Evolutionary conservation across 140 eudicot species (phyloP), one percentile per base, ranked within the genome.

Genomic region (Ambrosia hybrid): DNA sequence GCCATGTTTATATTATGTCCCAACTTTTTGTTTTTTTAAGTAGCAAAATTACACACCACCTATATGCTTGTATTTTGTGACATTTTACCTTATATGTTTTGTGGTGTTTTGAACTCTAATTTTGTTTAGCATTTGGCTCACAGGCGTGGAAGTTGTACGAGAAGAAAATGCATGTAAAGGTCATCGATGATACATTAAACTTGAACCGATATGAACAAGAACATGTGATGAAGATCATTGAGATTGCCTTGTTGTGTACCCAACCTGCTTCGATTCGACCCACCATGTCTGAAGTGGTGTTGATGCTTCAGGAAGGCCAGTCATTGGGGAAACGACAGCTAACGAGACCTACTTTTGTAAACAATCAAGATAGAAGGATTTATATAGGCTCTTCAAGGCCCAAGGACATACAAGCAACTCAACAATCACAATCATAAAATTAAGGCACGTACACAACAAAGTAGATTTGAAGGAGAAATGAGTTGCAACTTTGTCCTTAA

Each of bases 121-220:
- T 6, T 43, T 43, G 48, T 43, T 43, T 43, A 8, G 48, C 48
- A 43, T 43, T 1, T 43, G 48, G 48, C 2, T 43, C 6, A 43
- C 78, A 83, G 87, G 85, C 87, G 49, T 83, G 92, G 89, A 78
- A 76, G 51, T 59, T 82, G 34, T 79, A 81, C 38, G 92, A 76
- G 76, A 67, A 66, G 36, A 82, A 71, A 36, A 41, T 7, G 60
- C 86, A 81, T 43, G 10, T 43, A 43, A 43, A 7, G 48, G 48
- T 43, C 48, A 43, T 43, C 1, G 48, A 43, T 43, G 48, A 43
- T 43, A 43, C 48, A 43, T 43, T 43, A 43, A 43, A 43, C 48
- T 43, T 43, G 11, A 43, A 43, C 48, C 48, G 10, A 43, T 43
- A 43, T 9, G 48, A 43, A 43, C 10, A 43, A 43, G 48, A 43